These are phyloP conservation scores for Alternaria arborescens DNA, from an alignment of 2,329 filamentous ascomycete species.

Conservation along the genomic window DNA sequence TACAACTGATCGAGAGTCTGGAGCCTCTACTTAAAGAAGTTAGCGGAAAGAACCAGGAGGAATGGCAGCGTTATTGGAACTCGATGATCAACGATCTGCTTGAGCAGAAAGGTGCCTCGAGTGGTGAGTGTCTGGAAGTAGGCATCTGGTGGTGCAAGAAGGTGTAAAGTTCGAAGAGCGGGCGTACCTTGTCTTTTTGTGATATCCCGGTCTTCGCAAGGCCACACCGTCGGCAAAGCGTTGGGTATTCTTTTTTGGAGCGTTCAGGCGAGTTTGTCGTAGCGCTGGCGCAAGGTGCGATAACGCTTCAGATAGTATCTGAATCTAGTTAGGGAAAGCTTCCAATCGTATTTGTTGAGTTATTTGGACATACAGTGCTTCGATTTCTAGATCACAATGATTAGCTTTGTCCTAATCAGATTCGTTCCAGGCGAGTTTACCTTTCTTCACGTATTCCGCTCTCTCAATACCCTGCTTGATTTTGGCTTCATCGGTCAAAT, in stretches of 20 bases:
- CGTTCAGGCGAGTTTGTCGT: conserved; percentile 59
- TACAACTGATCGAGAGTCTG: conserved; percentile 84
- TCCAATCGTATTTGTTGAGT: conserved; percentile 1
- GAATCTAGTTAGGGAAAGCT: conserved; percentile 23
- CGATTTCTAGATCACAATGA: conserved; percentile 72
- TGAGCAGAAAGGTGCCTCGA: conserved; percentile 78
- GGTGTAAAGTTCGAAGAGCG: conserved; percentile 45
- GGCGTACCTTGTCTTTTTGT: conserved; percentile 35
- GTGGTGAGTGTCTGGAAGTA: conserved; percentile 82
- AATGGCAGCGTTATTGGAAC: conserved; percentile 90
- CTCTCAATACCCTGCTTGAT: conserved; percentile 79
- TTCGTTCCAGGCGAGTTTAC: conserved; percentile 55
- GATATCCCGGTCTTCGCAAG: conserved; percentile 34
- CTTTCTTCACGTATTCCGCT: conserved; percentile 91
- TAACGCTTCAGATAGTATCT: conserved; percentile 95
- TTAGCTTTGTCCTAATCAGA: neutral
- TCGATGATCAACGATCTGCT: conserved; percentile 87
- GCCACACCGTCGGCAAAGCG: conserved; percentile 20
- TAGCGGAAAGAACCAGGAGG: conserved; percentile 86
- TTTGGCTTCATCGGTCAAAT: conserved; percentile 73
- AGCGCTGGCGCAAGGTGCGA: conserved; percentile 82
- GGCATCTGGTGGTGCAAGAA: conserved; percentile 72
- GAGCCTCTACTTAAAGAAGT: conserved; percentile 83
- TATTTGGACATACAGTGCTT: conserved; percentile 76
- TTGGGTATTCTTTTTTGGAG: neutral